Evolutionary conservation across 2,329 filamentous ascomycete genomes (phyloP), one percentile per base, ranked within the genome.

Genomic region (Tothia fuscella): DNA sequence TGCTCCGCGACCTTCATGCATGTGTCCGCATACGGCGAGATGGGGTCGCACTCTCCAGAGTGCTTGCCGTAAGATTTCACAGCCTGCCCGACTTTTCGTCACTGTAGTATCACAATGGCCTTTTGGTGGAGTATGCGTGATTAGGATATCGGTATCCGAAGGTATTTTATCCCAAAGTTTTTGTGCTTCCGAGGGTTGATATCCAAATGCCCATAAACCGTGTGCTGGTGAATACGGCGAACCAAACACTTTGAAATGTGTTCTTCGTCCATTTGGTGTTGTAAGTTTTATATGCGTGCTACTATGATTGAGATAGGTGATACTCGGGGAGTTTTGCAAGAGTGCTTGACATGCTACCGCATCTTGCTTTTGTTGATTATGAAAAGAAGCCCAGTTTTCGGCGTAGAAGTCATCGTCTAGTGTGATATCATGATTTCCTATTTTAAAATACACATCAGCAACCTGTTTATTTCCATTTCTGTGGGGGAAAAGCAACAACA

Each of bases 21-120:
- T 71, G 59, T 94, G 87, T 1, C 86, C 87, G 56, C 91, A 93
- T 35, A 93, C 72, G 58, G 93, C 85, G 9, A 93, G 64, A 10
- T 67, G 67, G 0, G 87, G 87, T 47, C 74, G 77, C 9, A 86
- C 76, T 29, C 80, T 74, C 77, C 81, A 83, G 14, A 82, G 59
- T 53, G 93, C 85, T 13, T 68, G 61, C 5, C 88, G 68, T 6
- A 93, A 69, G 43, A 73, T 71, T 6, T 77, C 73, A 49, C 82
- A 88, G 42, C 84, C 86, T 72, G 55, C 30, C 9, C 39, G 29
- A 42, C 84, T 86, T 3, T 70, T 75, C 58, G 66, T 54, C 60
- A 76, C 73, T 38, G 61, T 25, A 52, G 80, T 50, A 63, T 82
- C 60, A 60, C 78, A 67, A 55, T 93, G 84, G 53, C 76, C 69